A percentile compares a stretch with the other conserved stretches of the same genome.
These are phyloP conservation scores for Nepenthes gracilis DNA, from an alignment of 148 eudicot species.

Conservation along the genomic window DNA sequence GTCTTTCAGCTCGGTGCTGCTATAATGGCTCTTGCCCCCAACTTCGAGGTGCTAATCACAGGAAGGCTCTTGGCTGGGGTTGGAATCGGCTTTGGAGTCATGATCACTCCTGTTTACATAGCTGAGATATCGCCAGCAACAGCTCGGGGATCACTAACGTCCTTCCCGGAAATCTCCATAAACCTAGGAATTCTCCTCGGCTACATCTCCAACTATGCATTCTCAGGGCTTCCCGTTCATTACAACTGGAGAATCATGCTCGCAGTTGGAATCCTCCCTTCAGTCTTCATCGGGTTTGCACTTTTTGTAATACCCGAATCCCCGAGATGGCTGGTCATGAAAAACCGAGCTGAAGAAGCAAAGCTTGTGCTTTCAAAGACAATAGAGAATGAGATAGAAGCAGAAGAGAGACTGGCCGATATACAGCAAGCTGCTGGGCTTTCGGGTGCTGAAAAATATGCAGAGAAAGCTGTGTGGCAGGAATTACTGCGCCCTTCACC, in stretches of 20 bases:
- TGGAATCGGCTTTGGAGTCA: conserved; percentile 32
- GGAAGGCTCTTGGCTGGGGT: conserved; percentile 34
- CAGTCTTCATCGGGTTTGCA: conserved; percentile 58
- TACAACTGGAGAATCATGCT: conserved; percentile 55
- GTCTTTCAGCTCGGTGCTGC: conserved; percentile 26
- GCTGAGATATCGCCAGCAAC: conserved; percentile 35
- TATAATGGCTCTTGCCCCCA: conserved; percentile 26
- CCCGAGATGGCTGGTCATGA: conserved; percentile 76
- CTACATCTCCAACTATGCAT: conserved; percentile 33
- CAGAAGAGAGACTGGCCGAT: conserved; percentile 61
- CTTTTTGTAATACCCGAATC: conserved; percentile 74
- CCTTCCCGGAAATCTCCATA: conserved; percentile 33
- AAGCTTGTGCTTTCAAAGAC: conserved; percentile 43
- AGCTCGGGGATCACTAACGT: conserved; percentile 30
- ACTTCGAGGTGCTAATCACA: conserved; percentile 18
- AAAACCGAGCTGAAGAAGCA: conserved; percentile 62
- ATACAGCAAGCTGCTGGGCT: conserved; percentile 47
- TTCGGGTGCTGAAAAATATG: conserved; percentile 14
- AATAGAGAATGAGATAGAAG: conserved; percentile 47
- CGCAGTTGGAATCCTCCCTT: conserved; percentile 70
- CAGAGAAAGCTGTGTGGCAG: conserved; percentile 59
- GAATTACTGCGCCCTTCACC: conserved; percentile 62
- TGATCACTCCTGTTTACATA: conserved; percentile 28
- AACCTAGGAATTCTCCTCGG: conserved; percentile 33
- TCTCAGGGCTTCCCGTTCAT: conserved; percentile 26